A percentile compares a stretch with the other conserved stretches of the same genome.
phyloP scores from a whole-genome alignment of 768 basidiomycete species.

The Russula sp. region DNA sequence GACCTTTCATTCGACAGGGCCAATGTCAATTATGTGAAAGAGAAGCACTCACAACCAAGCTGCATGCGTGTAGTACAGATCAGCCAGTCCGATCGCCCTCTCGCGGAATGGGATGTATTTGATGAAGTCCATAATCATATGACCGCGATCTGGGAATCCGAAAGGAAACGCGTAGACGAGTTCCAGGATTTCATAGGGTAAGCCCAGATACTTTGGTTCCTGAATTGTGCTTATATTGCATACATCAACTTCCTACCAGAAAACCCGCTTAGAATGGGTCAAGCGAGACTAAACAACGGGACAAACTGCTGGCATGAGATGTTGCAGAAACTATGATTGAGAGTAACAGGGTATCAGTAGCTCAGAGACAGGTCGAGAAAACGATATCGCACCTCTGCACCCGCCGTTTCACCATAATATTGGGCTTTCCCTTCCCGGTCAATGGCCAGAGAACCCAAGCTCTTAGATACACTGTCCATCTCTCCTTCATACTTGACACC shows the following conservation, averaged over 20 bases:
- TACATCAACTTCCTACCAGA: slow-evolving; percentile 6
- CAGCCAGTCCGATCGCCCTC: slow-evolving; percentile 34
- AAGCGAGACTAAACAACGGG: background rate
- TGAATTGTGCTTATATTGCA: slow-evolving; percentile 1
- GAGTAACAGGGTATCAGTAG: background rate
- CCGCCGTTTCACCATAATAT: slow-evolving; percentile 44
- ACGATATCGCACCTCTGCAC: slow-evolving; percentile 39
- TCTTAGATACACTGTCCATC: slow-evolving; percentile 29
- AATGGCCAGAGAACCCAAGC: slow-evolving; percentile 43
- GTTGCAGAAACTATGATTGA: slow-evolving; percentile 23
- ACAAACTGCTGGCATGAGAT: slow-evolving; percentile 16
- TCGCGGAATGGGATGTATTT: slow-evolving; percentile 36
- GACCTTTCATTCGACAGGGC: background rate
- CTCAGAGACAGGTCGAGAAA: background rate
- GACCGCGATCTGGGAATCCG: slow-evolving; percentile 35
- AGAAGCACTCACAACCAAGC: slow-evolving; percentile 40
- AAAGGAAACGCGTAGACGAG: slow-evolving; percentile 45
- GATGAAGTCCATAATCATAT: slow-evolving; percentile 33
- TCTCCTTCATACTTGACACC: slow-evolving; percentile 22
- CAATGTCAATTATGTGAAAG: background rate
- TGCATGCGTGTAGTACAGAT: slow-evolving; percentile 38
- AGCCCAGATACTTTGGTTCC: slow-evolving; percentile 27
- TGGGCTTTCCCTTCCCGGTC: slow-evolving; percentile 41
- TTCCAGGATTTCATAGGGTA: slow-evolving; percentile 38
- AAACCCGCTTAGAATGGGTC: background rate